phyloP scores from a whole-genome alignment of 2,329 filamentous ascomycete species.

The Zasmidium angulare region DNA sequence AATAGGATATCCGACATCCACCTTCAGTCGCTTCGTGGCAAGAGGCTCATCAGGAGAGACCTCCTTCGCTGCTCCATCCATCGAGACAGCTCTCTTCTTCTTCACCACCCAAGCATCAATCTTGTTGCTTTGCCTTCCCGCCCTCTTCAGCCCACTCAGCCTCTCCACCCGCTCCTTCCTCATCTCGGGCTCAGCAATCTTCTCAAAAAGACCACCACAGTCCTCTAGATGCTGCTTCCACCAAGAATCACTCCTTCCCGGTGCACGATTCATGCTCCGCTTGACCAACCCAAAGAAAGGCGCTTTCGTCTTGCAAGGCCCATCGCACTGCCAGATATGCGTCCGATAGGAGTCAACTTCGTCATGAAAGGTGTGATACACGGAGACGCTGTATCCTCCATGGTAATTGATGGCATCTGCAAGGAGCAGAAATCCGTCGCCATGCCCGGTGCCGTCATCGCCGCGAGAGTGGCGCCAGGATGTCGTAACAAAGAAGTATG shows the following conservation, averaged over 20 bases:
- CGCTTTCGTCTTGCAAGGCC: conserved; percentile 38
- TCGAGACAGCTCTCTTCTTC: background rate
- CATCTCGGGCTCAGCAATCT: conserved; percentile 43
- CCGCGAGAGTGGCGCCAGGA: conserved; percentile 44
- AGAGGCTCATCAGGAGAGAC: conserved; percentile 14
- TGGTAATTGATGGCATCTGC: conserved; percentile 48
- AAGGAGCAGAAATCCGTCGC: conserved; percentile 43
- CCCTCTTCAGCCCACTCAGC: conserved; percentile 41
- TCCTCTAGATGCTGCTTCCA: conserved; percentile 41
- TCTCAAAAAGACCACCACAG: conserved; percentile 44
- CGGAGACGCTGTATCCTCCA: conserved; percentile 41
- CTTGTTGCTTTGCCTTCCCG: conserved; percentile 47
- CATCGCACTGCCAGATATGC: conserved; percentile 47
- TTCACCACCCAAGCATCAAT: conserved; percentile 42
- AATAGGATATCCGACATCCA: conserved; percentile 41
- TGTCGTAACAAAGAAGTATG: conserved; percentile 49
- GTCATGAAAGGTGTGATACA: conserved; percentile 48
- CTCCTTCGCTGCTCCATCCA: background rate
- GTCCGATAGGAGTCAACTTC: conserved; percentile 48
- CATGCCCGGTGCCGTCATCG: conserved; percentile 45
- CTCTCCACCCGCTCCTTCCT: conserved; percentile 43
- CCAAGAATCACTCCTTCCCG: conserved; percentile 44
- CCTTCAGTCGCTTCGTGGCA: background rate
- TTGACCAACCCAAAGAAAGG: conserved; percentile 48
- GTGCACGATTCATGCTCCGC: conserved; percentile 47